Base-by-base conservation (phyloP, 148 eudicot genomes). In the Vaccinium macrocarpon region DNA sequence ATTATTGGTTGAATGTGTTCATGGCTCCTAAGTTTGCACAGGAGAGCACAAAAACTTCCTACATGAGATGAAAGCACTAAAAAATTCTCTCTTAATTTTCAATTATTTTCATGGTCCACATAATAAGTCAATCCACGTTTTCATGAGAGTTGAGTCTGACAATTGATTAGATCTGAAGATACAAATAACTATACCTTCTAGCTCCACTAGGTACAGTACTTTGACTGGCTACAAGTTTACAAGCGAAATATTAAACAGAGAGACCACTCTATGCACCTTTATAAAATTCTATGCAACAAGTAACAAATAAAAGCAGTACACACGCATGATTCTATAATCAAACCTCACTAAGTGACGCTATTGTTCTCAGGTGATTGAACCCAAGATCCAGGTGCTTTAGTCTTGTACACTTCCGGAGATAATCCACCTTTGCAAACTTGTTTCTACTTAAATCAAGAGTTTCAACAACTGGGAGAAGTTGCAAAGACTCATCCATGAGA, bases 401-500 rank as follows among this genome's bases (percentile, higher is more conserved):
- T 79, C 88, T 92, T 55, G 92, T 86, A 89, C 99, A 95, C 84
- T 89, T 93, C 35, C 94, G 90, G 51, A 97, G 93, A 88, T 97
- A 95, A 89, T 97, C 96, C 83, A 90, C 95, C 89, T 92, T 95
- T 42, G 97, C 85, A 87, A 97, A 93, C 92, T 92, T 97, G 90
- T 97, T 97, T 82, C 99, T 88, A 85, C 99, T 95, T 80, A 97
- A 89, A 87, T 97, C 99, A 91, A 97, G 96, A 78, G 92, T 94
- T 86, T 97, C 99, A 88, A 93, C 94, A 61, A 86, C 93, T 4
- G 97, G 93, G 85, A 97, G 97, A 66, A 97, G 97, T 82, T 92
- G 95, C 88, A 97, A 83, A 32, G 99, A 97, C 85, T 97, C 99
- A 75, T 97, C 99, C 99, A 93, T 95, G 80, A 97, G 93, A 86